Evolutionary conservation across 2,329 filamentous ascomycete species (phyloP), one percentile per base, ranked within the genome.

Genomic region (Talaromyces sp.): DNA sequence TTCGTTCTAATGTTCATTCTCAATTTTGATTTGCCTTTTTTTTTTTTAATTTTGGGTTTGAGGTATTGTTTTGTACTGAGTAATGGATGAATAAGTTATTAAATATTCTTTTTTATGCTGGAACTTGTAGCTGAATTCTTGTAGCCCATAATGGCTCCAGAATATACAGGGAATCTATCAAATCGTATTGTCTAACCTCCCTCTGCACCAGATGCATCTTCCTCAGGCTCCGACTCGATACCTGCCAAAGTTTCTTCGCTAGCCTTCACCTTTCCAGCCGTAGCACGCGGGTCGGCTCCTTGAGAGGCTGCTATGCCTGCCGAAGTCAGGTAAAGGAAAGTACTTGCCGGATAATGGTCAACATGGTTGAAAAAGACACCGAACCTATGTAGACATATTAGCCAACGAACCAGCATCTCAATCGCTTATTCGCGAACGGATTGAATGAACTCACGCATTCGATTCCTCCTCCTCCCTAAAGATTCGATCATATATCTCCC

Each of bases 401-500:
- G 14, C 9, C 10, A 33, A 54, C 13, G 11, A 3, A 37, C 19
- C 6, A 47, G 5, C 43, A 9, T 1, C 7, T 13, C 6, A 11
- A 11, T 11, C n/a, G 10, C 13, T 11, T 10, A 47, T 31, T 31
- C 27, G 5, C 27, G 27, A 27, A 4, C 4, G 45, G 9, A 48
- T 31, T 31, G 27, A 31, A 31, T 43, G 6, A 47, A 86, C 91
- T 86, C 83, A 94, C 91, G 91, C 87, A 74, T 94, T 93, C 68
- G 92, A 89, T 75, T 89, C 87, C 78, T 95, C 91, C 77, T 98
- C 95, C 61, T 96, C 90, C 31, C 90, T 85, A 77, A 96, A 98
- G 70, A 98, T 97, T 27, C 92, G 85, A 72, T 91, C 87, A 75
- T 99, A 99, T 67, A 99, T 98, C 76, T 96, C 88, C 70, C 88